phyloP scores from a whole-genome alignment of 306 rosid genomes.

The Casuarina glauca region DNA sequence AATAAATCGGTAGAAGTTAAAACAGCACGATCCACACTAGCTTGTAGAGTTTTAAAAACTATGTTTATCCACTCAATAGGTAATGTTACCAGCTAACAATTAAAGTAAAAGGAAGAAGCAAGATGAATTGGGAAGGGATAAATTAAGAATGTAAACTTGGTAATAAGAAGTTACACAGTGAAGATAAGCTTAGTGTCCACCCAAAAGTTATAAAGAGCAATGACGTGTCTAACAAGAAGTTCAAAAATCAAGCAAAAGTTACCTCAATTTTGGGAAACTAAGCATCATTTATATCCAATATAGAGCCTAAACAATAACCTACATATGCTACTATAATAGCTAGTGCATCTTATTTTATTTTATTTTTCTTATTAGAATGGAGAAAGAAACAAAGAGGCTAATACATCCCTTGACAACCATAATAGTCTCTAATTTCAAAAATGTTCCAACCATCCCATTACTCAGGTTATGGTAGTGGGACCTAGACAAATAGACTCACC shows the following conservation, averaged over 20 bases:
- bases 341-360: not conserved
- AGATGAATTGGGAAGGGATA: not conserved
- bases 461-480: not conserved
- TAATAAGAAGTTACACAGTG: not conserved
- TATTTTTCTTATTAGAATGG: not conserved
- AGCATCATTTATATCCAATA: too few species aligned
- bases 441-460: not conserved
- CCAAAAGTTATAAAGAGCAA: not conserved
- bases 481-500: not conserved
- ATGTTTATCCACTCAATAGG: not conserved
- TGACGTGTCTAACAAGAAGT: not conserved
- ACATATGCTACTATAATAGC: not conserved
- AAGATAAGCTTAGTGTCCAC: not conserved
- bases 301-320: not conserved
- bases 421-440: not conserved
- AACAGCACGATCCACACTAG: not conserved
- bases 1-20: too few species aligned
- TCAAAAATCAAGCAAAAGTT: not conserved
- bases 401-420: not conserved
- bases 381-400: not conserved
- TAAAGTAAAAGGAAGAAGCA: not conserved
- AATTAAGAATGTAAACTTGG: not conserved
- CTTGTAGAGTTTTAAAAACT: not conserved
- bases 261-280: too few species aligned
- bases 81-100: not conserved